Evolutionary conservation across 2,329 filamentous ascomycete species (phyloP), one percentile per base, ranked within the genome.

Genomic region (Triangularia verruculosa): DNA sequence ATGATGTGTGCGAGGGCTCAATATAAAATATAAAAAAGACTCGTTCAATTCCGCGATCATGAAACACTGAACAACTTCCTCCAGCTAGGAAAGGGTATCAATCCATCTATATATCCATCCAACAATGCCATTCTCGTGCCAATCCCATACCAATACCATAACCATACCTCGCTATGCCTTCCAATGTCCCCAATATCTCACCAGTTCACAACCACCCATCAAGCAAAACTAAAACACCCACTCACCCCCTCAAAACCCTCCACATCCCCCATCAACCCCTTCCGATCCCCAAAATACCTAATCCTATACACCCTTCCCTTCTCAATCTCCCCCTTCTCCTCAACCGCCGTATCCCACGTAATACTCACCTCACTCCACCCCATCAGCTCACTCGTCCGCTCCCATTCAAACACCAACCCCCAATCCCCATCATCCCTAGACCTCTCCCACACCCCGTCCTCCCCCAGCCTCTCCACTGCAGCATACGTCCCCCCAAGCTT

Each of bases 201-300:
- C 24, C 57, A 20, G 6, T 7, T 52, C 62, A 52, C 24, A 60
- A 20, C 9, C 12, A 25, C 52, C 15, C 24, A 47, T 61, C 55
- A 47, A 57, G 57, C 32, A 56, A 51, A 11, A 11, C 20, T 51
- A n/a, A 13, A 15, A 15, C 39, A 25, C 22, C 5, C 53, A 71
- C 88, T 90, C 8, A 80, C 80, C 0, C 90, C 91, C 68, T 90
- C 85, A 78, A 96, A 95, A 2, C 83, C 74, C 43, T 78, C 84
- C 43, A 95, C 86, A 0, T 71, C 87, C 1, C 81, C 85, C 27
- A 84, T 72, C 11, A 87, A 70, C 5, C 80, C 80, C 83, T 93
- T 97, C 2, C 86, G 81, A 77, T 97, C 93, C 0, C 94, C 94
- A 76, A 88, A 94, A 73, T 97, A 98, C 77, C 82, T 86, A 54